phyloP scores from a whole-genome alignment of 176 grass and related monocot genomes.

The Musa schizocarpa region DNA sequence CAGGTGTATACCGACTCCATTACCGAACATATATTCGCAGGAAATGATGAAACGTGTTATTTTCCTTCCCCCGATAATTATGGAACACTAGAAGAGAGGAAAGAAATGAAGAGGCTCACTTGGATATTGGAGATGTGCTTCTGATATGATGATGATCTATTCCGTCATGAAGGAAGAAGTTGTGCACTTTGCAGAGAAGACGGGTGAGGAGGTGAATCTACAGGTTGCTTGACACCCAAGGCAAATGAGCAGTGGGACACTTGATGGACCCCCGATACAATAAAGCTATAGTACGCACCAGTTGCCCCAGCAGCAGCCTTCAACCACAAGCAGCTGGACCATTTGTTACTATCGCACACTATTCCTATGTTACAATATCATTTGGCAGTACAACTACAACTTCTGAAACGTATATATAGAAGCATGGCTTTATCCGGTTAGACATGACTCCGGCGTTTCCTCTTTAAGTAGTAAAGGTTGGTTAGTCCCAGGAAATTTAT shows the following conservation, averaged over 20 bases:
- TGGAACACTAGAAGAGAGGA: background rate
- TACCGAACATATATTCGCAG: background rate
- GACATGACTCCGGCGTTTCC: too few relatives aligned
- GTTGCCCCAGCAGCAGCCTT: background rate
- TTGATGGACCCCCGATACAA: background rate
- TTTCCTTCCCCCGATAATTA: constrained; percentile 1
- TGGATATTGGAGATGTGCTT: background rate
- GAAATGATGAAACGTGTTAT: constrained; percentile 16
- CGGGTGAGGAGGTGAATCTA: background rate
- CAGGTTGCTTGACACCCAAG: constrained; percentile 1
- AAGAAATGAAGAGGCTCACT: background rate
- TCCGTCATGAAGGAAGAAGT: background rate
- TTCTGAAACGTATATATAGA: too few relatives aligned
- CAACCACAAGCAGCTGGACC: background rate
- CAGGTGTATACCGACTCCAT: background rate
- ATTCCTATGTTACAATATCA: too few relatives aligned
- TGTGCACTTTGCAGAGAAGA: background rate
- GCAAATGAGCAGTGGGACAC: background rate
- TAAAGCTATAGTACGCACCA: background rate
- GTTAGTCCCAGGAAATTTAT: too few relatives aligned
- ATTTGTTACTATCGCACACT: too few relatives aligned
- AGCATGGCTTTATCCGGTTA: too few relatives aligned
- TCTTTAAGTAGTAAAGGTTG: too few relatives aligned
- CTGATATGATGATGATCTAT: constrained; percentile 6
- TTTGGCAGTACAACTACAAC: too few relatives aligned